Base-by-base conservation (phyloP, 106 monocot genomes). In the Apostasia ramifera region DNA sequence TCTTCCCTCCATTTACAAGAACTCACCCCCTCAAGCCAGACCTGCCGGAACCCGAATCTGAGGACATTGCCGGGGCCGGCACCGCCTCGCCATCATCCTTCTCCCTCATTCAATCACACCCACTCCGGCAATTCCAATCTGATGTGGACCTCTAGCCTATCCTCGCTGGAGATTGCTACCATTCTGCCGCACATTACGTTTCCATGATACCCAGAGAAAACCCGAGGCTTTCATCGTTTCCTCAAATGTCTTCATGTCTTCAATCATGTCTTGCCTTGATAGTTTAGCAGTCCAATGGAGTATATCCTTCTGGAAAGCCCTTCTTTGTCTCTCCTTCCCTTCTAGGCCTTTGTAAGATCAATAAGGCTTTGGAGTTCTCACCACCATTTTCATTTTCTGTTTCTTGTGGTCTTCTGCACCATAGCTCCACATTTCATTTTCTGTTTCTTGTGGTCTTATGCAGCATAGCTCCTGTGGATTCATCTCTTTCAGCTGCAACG, bases 271-370 rank as follows among this genome's bases (percentile, higher is more conserved):
- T 47, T 79, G 69, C 69, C 80, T 82, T 57, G 89, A 73, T 44
- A 94, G 76, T 1, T 84, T 81, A 44, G 81, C 75, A 13, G 87
- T 80, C 6, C 84, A 78, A 14, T 86, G 94, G 6, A 94, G 81
- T 2, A 90, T 77, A 59, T 94, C 94, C 77, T 81, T 94, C 79
- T 87, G 94, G 47, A 94, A 94, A 65, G 90, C 85, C 56, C 79
- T 84, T 63, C 60, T 73, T 74, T 85, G 88, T 50, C 83, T 72
- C 63, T 85, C 74, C 60, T 73, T 82, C 80, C 62, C 78, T 82
- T 52, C 79, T 69, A 61, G 76, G 73, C 64, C 44, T 85, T 10
- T 70, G 70, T 6, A 84, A 72, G 7, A 87, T 68, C 46, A 80
- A 9, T 1, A 77, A 58, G 41, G 80, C 62, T 6, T 68, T 41